These are phyloP conservation scores for Reticulomyxa filosa DNA, from an alignment of 78 protist genomes.

Conservation along the genomic window DNA sequence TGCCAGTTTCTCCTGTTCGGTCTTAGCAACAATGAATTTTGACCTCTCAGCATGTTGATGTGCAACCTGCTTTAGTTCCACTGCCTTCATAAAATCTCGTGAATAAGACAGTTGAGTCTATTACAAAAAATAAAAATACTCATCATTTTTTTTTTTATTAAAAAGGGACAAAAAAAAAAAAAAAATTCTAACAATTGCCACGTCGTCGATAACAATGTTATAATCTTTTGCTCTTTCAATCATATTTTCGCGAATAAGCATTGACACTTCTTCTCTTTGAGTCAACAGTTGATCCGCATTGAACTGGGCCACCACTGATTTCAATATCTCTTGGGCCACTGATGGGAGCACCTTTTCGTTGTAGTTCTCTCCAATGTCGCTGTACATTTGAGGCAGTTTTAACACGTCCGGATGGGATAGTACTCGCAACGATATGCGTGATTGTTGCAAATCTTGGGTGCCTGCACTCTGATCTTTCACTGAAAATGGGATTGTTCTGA, in stretches of 20 bases:
- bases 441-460: no score
- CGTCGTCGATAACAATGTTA: conserved; percentile 58
- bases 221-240: conserved; percentile 57
- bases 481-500: no score
- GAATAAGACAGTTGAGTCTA: no score
- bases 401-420: conserved; percentile 27
- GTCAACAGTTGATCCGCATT: conserved; percentile 82
- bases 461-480: no score
- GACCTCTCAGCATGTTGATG: conserved; percentile 80
- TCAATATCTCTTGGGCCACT: conserved; percentile 74
- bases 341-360: conserved; percentile 53
- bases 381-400: conserved; percentile 23
- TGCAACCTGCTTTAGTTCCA: conserved; percentile 76
- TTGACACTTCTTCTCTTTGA: conserved; percentile 40
- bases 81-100: conserved; percentile 73
- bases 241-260: conserved; percentile 33
- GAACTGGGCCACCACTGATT: conserved; percentile 61
- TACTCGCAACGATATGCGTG: conserved; percentile 45
- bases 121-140: no score
- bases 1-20: conserved; percentile 51
- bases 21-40: conserved; percentile 58
- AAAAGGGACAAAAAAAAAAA: no score
- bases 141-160: no score
- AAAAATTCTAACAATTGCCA: no score
- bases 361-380: conserved; percentile 37